phyloP scores from a whole-genome alignment of 2,329 filamentous ascomycete species.

The Xylaria sp. region DNA sequence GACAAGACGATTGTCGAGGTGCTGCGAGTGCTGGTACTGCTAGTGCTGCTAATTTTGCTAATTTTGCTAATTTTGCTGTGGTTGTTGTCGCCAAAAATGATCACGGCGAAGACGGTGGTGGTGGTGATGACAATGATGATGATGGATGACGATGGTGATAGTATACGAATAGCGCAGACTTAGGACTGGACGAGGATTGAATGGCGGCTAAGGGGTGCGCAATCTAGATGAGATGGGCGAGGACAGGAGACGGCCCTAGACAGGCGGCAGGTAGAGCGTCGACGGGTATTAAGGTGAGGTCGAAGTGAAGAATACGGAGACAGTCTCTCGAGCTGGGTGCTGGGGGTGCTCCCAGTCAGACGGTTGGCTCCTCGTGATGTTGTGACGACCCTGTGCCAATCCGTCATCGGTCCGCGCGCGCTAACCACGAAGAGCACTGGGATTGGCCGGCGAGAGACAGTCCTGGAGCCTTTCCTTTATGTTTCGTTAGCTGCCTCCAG shows the following conservation, averaged over 20 bases:
- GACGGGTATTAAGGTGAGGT: slow-evolving; percentile 18
- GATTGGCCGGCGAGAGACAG: slow-evolving; percentile 35
- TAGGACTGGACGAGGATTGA: slow-evolving; percentile 11
- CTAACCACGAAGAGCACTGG: slow-evolving; percentile 32
- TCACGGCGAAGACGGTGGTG: neutral
- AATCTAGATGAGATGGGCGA: slow-evolving; percentile 11
- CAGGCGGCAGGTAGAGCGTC: slow-evolving; percentile 12
- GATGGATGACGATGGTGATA: neutral
- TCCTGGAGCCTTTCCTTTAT: neutral
- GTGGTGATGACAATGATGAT: slow-evolving; percentile 6
- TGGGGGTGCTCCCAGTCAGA: slow-evolving; percentile 43
- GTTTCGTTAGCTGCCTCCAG: slow-evolving; percentile 4
- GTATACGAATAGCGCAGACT: slow-evolving; percentile 18
- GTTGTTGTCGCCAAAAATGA: neutral
- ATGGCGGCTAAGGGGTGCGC: slow-evolving; percentile 1
- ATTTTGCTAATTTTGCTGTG: no score
- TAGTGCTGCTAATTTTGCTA: neutral
- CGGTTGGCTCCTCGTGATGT: slow-evolving; percentile 48
- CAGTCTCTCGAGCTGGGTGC: slow-evolving; percentile 21
- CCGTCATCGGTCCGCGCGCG: slow-evolving; percentile 49
- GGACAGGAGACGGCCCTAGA: neutral
- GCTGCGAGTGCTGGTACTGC: neutral
- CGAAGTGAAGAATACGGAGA: slow-evolving; percentile 25
- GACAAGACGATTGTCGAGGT: slow-evolving; percentile 31
- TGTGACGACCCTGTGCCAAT: slow-evolving; percentile 46